Base-by-base conservation (phyloP, 2,329 filamentous ascomycete genomes). In the Xenoacremonium recifei region DNA sequence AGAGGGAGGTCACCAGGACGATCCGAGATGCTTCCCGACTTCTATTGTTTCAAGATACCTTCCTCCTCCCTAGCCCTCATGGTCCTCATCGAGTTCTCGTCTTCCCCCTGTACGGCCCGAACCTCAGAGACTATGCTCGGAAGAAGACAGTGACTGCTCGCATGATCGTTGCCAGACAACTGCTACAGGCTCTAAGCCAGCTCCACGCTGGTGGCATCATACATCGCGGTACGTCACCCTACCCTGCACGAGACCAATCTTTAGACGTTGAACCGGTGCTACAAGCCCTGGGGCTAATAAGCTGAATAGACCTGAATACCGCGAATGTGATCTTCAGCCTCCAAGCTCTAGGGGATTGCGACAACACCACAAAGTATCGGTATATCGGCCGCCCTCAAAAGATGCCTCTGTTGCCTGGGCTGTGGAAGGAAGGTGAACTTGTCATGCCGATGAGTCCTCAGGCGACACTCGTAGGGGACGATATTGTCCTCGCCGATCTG, bases 361-460 rank as follows among this genome's bases (percentile, higher is more conserved):
- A n/a, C n/a, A n/a, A n/a, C n/a, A 27, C 23, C 23, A 15, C 37
- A 19, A 47, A 39, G 25, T 47, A 47, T 23, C 12, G 40, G 23
- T 30, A 13, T 23, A 16, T 41, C 20, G 45, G 40, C 35, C 45
- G 41, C 16, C 45, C 45, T 19, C 17, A 30, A 20, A 47, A 47
- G 19, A 35, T 41, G 35, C 35, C 15, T 6, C 16, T 44, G 7
- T 19, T 21, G n/a, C n/a, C 21, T 18, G 21, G 9, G 16, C 38
- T 27, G 23, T 49, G 44, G 47, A 45, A 49, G 21, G 27, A 35
- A 16, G 44, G 47, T 12, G 35, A 48, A 35, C 32, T 45, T 4
- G 43, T 51, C 3, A 31, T 34, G 36, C 40, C 38, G 10, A 49
- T 49, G 29, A 13, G 29, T 1, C 35, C 43, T 27, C 32, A 34